Base-by-base conservation (phyloP, 352 stramenopile species). In the Aphanomyces stellatus region DNA sequence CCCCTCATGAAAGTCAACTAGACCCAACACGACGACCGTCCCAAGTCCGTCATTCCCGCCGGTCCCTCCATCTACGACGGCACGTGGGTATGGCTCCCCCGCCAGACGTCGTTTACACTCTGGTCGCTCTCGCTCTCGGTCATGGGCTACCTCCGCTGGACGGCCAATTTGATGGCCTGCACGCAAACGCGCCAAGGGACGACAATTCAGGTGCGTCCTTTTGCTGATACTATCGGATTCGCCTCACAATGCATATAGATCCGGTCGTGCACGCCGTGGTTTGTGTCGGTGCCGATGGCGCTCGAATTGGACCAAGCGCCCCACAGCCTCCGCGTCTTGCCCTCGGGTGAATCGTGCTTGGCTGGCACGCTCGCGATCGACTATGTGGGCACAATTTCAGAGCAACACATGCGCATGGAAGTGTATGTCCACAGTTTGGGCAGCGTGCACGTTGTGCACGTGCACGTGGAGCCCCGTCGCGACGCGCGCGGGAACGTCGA, bases 341-440 rank as follows among this genome's bases (percentile, higher is more conserved):
- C 60, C 11, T 28, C 17, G 24, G 60, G 60, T 11, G 60, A 67
- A 28, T 59, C 41, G n/a, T 67, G 60, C 49, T 25, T 67, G n/a
- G 49, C 49, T 11, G 60, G 60, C 11, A 43, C 31, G 2, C 33
- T 67, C 24, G 60, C 60, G 3, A 51, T 67, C 34, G 60, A 67
- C 34, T 67, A 67, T 33, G 11, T 35, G 3, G 60, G 43, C 33
- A 13, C n/a, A n/a, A 24, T 57, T 13, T 24, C 49, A 4, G 49
- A 57, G n/a, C n/a, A 57, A 30, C 33, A 22, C 22, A 37, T 57
- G n/a, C 25, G 49, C 19, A 4, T 57, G 0, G 49, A 57, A 24
- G 17, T 57, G 49, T 57, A 57, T 30, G 49, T 34, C 4, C 33
- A 34, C n/a, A n/a, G 49, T n/a, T 40, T 37, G 49, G 33, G 19